These are phyloP conservation scores for Penicillium sp. DNA, from an alignment of 2,329 filamentous ascomycete genomes.

Conservation along the genomic window DNA sequence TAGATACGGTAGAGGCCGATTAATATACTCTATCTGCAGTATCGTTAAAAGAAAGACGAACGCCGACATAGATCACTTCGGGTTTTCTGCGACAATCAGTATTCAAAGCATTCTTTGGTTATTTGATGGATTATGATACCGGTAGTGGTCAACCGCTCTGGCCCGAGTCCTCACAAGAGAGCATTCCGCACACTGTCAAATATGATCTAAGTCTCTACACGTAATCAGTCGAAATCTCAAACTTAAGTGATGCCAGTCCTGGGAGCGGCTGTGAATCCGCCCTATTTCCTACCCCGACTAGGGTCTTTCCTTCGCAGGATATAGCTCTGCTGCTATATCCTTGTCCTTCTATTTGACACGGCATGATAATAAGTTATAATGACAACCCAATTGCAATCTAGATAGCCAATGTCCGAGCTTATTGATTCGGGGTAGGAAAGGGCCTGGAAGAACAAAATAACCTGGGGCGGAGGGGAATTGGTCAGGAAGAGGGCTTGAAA, in stretches of 20 bases:
- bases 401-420: background rate
- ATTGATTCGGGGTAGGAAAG: background rate
- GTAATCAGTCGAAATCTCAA: background rate
- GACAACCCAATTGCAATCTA: background rate
- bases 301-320: background rate
- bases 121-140: slow-evolving; percentile 1
- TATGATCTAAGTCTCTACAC: slow-evolving; percentile 1
- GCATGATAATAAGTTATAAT: background rate
- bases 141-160: background rate
- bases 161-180: background rate
- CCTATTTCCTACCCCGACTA: background rate
- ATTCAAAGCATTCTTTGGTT: slow-evolving; percentile 13
- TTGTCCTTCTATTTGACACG: background rate
- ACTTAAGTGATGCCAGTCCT: background rate
- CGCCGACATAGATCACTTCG: background rate
- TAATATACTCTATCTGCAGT: slow-evolving; percentile 4
- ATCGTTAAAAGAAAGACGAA: background rate
- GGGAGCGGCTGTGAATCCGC: background rate
- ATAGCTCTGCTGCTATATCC: background rate
- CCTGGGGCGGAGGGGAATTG: no score
- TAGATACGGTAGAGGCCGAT: slow-evolving; percentile 6
- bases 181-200: slow-evolving; percentile 7
- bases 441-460: background rate
- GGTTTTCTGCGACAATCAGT: slow-evolving; percentile 11
- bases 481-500: background rate